Conservation (phyloP, 768 basidiomycete species). For the Infundibulicybe gibba region DNA sequence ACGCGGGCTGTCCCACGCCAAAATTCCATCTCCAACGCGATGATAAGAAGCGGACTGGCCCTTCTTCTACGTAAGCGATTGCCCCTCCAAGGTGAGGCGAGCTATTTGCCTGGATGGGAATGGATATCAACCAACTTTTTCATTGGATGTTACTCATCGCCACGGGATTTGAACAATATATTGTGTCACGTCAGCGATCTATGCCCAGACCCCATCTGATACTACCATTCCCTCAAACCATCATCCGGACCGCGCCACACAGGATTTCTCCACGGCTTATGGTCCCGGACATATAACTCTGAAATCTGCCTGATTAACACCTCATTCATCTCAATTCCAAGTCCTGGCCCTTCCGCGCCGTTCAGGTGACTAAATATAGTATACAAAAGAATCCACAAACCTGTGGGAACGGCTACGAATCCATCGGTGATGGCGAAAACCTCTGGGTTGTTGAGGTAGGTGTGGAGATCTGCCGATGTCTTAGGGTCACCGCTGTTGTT, state of each 20-base stretch:
- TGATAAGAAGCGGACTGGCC: no score
- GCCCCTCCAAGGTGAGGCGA: no score
- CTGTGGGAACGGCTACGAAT: constrained; percentile 39
- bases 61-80: no score
- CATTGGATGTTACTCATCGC: no score
- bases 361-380: not conserved
- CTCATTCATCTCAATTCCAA: constrained; percentile 64
- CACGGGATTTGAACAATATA: no score
- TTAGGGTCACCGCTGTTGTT: constrained; percentile 36
- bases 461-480: constrained; percentile 49
- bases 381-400: constrained; percentile 14
- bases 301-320: constrained; percentile 38
- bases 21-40: no score
- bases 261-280: constrained; percentile 50
- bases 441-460: constrained; percentile 48
- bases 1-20: no score
- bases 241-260: constrained; percentile 56
- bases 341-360: constrained; percentile 40
- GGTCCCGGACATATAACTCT: constrained; percentile 25
- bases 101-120: no score
- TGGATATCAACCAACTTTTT: no score
- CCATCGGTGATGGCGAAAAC: constrained; percentile 55
- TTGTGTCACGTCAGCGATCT: no score
- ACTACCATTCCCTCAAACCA: constrained; percentile 50
- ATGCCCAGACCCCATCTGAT: not conserved